phyloP scores from a whole-genome alignment of 2,329 filamentous ascomycete genomes.

The Aspergillus sp. region DNA sequence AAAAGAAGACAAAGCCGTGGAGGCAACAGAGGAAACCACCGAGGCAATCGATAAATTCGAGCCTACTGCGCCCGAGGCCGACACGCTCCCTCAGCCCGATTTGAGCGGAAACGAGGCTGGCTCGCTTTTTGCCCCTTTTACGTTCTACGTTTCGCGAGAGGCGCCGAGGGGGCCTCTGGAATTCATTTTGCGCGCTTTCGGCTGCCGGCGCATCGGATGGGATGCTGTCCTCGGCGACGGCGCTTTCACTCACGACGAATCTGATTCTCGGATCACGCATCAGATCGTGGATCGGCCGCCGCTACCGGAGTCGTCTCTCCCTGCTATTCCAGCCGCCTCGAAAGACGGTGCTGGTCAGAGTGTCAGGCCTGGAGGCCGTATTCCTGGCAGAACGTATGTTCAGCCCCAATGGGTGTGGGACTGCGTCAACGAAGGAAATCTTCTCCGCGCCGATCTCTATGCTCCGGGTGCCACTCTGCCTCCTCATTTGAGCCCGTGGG shows the following conservation, averaged over 20 bases:
- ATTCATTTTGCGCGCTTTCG: constrained; percentile 86
- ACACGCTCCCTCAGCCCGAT: constrained; percentile 72
- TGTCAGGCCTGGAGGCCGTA: constrained; percentile 55
- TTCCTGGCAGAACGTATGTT: constrained; percentile 85
- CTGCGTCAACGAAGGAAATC: constrained; percentile 80
- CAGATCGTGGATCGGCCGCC: constrained; percentile 89
- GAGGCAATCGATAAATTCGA: constrained; percentile 85
- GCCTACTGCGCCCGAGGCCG: constrained; percentile 71
- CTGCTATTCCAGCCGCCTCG: constrained; percentile 32
- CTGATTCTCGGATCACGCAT: constrained; percentile 83
- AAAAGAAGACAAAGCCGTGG: constrained; percentile 35
- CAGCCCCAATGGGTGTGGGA: constrained; percentile 99
- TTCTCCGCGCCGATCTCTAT: constrained; percentile 80
- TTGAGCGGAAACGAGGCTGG: constrained; percentile 56
- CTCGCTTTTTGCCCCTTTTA: constrained; percentile 77
- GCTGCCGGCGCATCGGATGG: constrained; percentile 94
- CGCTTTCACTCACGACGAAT: constrained; percentile 82
- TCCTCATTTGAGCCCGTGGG: constrained; percentile 92
- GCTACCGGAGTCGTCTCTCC: constrained; percentile 48
- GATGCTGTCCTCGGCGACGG: constrained; percentile 83
- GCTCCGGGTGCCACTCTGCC: constrained; percentile 82
- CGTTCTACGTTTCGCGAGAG: constrained; percentile 88
- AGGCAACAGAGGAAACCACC: constrained; percentile 41
- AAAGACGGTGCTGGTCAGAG: constrained; percentile 39
- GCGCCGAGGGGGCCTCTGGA: constrained; percentile 83